These are phyloP conservation scores for Groenewaldozyma auringiensis DNA, from an alignment of 1,139 yeast genomes.

Conservation along the genomic window DNA sequence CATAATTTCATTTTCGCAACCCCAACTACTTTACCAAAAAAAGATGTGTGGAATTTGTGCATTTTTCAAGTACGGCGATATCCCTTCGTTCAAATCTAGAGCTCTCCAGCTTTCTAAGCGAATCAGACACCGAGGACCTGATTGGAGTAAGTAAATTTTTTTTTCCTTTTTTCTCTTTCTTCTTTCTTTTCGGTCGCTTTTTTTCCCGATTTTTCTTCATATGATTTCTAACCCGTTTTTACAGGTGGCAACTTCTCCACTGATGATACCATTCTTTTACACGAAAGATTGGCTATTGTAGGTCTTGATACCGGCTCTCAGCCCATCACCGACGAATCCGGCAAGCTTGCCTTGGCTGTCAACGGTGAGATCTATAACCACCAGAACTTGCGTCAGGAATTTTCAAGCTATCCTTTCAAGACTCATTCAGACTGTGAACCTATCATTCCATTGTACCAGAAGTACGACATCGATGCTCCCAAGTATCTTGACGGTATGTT, in stretches of 20 bases:
- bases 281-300: constrained; percentile 87
- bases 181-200: too few species aligned
- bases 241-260: constrained; percentile 60
- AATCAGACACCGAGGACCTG: constrained; percentile 98
- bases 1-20: too few species aligned
- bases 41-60: constrained; percentile 98
- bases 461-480: constrained; percentile 86
- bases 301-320: constrained; percentile 97
- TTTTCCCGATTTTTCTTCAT: neutral
- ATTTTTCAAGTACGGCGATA: constrained; percentile 73
- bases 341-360: constrained; percentile 66
- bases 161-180: too few species aligned
- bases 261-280: constrained; percentile 72
- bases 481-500: constrained; percentile 95
- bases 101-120: constrained; percentile 85
- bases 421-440: constrained; percentile 96
- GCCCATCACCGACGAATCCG: constrained; percentile 82
- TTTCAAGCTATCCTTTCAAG: constrained; percentile 63
- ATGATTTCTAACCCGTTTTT: constrained; percentile 5
- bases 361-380: constrained; percentile 99
- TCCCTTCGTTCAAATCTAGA: constrained; percentile 71
- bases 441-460: constrained; percentile 82
- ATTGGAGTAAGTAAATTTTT: constrained; percentile 53
- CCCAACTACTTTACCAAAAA: too few species aligned
- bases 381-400: constrained; percentile 72